Base-by-base conservation (phyloP, 2,329 filamentous ascomycete species). In the Neopestalotiopsis sp. region DNA sequence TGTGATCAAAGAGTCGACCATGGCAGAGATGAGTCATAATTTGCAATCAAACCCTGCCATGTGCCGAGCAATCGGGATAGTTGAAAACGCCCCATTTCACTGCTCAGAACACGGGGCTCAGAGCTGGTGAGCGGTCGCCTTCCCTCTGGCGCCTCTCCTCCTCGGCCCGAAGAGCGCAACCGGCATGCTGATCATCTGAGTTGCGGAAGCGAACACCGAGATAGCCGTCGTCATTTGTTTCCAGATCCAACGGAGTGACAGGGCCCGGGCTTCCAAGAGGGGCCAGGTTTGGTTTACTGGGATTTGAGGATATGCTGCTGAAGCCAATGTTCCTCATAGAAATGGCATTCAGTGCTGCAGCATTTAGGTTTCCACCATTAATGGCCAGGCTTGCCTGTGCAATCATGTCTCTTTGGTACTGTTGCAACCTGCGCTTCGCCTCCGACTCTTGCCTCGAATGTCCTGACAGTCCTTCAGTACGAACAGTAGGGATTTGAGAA, bases 381-480 rank as follows among this genome's bases (percentile, higher is more conserved):
- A 82, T 78, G 6, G 85, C 86, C 71, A 86, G 78, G 32, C 82
- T 81, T 7, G 88, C 86, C 74, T 90, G 88, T 1, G 85, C 84
- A 62, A 89, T 84, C 88, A 90, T 89, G 68, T 90, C 87, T 63
- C 86, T 82, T 73, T 90, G 86, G 71, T 90, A 90, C 72, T 90
- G 86, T 73, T 86, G 84, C 49, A 90, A 71, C 69, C 83, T 84
- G 34, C 83, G 82, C 69, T 84, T 85, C 24, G 84, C 81, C 67
- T 90, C 87, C 0, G 83, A 83, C 45, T 81, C 79, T 65, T 81
- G 79, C 60, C 83, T 79, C 9, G 78, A 72, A 59, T 82, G 79
- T 17, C 71, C 71, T 56, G 68, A 62, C 6, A 73, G 52, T 4
- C 74, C 68, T 17, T 76, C 68, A 10, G 72, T 71, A 59, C 73